Evolutionary conservation across 352 stramenopile genomes (phyloP), one percentile per base, ranked within the genome.

Genomic region (Pythium grandisporangium): DNA sequence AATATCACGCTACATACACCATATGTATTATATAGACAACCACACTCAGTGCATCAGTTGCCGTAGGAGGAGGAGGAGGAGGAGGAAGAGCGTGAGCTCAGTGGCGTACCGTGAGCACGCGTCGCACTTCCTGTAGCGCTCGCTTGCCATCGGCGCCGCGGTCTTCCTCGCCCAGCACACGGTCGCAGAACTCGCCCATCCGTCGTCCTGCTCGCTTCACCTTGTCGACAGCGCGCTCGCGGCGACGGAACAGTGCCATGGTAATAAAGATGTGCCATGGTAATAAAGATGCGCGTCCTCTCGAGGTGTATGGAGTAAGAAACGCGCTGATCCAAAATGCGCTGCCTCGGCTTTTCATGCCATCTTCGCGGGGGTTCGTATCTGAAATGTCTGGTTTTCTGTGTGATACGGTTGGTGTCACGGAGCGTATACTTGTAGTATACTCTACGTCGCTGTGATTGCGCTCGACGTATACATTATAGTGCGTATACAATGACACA

Each of bases 181-280:
- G 16, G 44, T 58, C 51, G 23, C 51, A 58, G 25, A 58, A 58
- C 14, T 45, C 25, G 5, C 38, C 27, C 22, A 58, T 52, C 25
- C 51, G 51, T 17, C 44, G 23, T 19, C 43, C 49, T 1, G 43
- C 51, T 16, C 44, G 27, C 17, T 44, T 43, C 27, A 58, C 21
- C 34, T 58, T 58, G 51, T 53, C 44, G 12, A 52, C 20, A 4
- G 38, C 43, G 32, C 29, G 38, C 5, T 20, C 37, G 4, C 51
- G 51, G 0, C 45, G 51, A 37, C 43, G 37, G 33, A 58, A 52
- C 24, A 58, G 30, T 20, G 50, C 21, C 50, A 52, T 44, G 20
- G 39, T 26, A 8, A 38, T 27, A 4, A 26, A 45, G 12, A 37
- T 21, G 6, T 7, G 17, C 7, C 19, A 22, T n/a, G n/a, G n/a